Evolutionary conservation across 257 asterid species (phyloP), one percentile per base, ranked within the genome.

Genomic region (Solanum bulbocastanum): DNA sequence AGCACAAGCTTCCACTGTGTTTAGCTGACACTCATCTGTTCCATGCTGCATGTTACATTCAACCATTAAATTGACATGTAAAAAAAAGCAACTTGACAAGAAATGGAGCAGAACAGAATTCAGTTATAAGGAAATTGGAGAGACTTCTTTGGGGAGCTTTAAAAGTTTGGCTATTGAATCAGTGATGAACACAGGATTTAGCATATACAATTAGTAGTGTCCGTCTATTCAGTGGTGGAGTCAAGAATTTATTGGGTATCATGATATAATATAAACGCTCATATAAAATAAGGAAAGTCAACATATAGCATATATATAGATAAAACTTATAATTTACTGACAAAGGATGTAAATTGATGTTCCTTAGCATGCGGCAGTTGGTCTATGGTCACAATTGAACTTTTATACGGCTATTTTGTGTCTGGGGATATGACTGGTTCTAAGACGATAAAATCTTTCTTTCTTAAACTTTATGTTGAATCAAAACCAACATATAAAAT

Each of bases 1-100:
- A 83, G 97, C 97, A 85, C 98, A 97, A 76, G 98, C 99, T 88
- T 97, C 98, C 46, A 89, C 88, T 89, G 92, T 92, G 89, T 97
- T 90, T 87, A 97, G 88, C 82, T 72, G 83, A 76, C 98, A 97
- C 91, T 97, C 99, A 84, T 96, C 98, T 39, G 89, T 90, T 37
- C 99, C 99, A 87, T 97, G 98, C 98, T 96, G 95, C 85, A 27
- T 44, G 25, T 15, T 27, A 40, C 83, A 44, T 79, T 44, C 93
- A 92, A 10, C 81, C 84, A 87, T 16, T 46, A 37, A 37, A 60
- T 66, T 40, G n/a, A 52, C 62, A 52, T 52, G 62, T 7, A 5
- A 49, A 49, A 49, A 15, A 37, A 37, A 37, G 49, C 10, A 74
- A 74, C 46, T 23, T 20, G 46, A 39, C 56, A 75, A 75, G 33